Percentiles rank a stretch among this genome's conserved stretches.
These are phyloP conservation scores for Rhodamnia rubescens DNA, from an alignment of 345 rosid species.

Conservation along the genomic window DNA sequence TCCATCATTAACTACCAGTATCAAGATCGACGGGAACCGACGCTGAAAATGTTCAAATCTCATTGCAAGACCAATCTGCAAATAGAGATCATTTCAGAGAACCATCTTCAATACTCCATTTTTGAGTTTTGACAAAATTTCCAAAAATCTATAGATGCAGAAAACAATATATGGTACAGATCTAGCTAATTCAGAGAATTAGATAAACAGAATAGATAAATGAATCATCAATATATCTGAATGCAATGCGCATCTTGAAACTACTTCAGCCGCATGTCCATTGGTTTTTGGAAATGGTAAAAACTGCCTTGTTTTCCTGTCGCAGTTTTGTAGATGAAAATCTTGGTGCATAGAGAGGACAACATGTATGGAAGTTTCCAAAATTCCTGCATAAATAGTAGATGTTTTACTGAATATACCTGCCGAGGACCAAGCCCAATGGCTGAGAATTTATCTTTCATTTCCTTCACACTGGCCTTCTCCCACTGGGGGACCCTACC, in stretches of 20 bases:
- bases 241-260: not conserved
- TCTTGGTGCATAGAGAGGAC: not conserved
- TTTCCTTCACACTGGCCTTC: slow-evolving; percentile 70
- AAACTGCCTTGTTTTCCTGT: not conserved
- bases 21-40: not conserved
- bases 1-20: not conserved
- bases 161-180: not conserved
- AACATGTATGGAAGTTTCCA: not conserved
- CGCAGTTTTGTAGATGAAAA: not conserved
- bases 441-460: slow-evolving; percentile 79
- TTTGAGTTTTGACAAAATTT: not conserved
- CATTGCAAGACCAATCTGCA: not conserved
- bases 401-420: slow-evolving; percentile 21
- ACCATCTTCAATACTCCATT: not conserved
- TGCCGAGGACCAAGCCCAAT: slow-evolving; percentile 90
- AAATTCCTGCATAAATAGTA: not conserved
- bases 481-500: slow-evolving; percentile 81
- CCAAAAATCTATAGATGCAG: not conserved
- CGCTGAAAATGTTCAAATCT: not conserved
- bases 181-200: not conserved
- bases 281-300: not conserved
- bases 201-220: not conserved
- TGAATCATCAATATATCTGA: not conserved
- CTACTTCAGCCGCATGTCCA: not conserved
- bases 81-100: not conserved